Percentiles rank a stretch among this genome's conserved stretches.
These are phyloP conservation scores for Collariella sp. DNA, from an alignment of 495 filamentous ascomycete species.

Conservation along the genomic window DNA sequence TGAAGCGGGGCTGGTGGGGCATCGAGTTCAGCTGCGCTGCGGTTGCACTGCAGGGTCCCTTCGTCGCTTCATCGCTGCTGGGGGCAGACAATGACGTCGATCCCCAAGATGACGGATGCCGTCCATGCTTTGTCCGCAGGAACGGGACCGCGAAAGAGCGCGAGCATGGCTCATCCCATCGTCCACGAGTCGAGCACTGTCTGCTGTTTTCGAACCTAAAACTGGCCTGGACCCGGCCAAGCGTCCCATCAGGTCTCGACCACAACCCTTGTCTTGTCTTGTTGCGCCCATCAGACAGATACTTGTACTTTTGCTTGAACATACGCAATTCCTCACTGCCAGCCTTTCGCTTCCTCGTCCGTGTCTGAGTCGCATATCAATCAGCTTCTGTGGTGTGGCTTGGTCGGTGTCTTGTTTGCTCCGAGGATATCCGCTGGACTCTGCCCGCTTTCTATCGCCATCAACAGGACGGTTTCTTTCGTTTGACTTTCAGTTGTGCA, in stretches of 20 bases:
- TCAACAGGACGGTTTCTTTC: background rate
- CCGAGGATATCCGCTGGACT: too few species aligned
- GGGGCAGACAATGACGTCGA: conserved; percentile 17
- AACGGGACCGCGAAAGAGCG: background rate
- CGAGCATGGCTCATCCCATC: conserved; percentile 1
- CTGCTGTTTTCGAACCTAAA: too few species aligned
- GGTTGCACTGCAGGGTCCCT: conserved; percentile 10
- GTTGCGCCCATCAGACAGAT: conserved; percentile 10
- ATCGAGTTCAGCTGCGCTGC: conserved; percentile 1
- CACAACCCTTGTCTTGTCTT: conserved; percentile 2
- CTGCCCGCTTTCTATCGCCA: background rate
- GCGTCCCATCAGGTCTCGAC: background rate
- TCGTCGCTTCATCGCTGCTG: background rate
- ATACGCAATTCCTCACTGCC: too few species aligned
- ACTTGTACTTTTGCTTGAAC: background rate
- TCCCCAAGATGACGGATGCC: background rate
- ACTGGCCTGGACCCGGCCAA: background rate
- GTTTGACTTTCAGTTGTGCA: too few species aligned
- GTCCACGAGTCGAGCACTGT: background rate
- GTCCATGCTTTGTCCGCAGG: background rate
- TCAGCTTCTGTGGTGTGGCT: too few species aligned
- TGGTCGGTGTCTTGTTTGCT: too few species aligned
- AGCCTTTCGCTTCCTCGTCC: too few species aligned
- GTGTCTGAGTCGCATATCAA: too few species aligned
- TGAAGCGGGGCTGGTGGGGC: background rate